These are phyloP conservation scores for Gentiana macrophylla DNA, from an alignment of 257 asterid species.

Conservation along the genomic window DNA sequence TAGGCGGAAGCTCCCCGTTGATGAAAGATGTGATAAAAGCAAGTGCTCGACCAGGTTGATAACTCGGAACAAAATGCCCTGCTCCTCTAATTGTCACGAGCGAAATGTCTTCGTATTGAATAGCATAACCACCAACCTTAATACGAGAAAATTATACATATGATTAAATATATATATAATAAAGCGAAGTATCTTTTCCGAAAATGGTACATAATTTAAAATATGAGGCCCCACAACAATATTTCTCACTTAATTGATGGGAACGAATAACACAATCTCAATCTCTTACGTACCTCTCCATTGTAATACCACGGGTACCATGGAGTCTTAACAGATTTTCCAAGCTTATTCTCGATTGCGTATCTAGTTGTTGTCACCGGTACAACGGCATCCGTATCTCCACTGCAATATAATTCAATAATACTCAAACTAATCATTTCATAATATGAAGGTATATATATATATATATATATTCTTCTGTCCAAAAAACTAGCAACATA, in stretches of 20 bases:
- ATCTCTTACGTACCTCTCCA: conserved; percentile 16
- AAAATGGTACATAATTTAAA: no score
- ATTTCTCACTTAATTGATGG: no score
- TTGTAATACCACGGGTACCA: conserved; percentile 37
- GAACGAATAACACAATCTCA: background rate
- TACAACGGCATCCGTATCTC: conserved; percentile 26
- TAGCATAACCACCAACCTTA: conserved; percentile 56
- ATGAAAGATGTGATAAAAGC: conserved; percentile 35
- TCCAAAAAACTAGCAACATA: no score
- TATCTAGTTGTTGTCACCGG: conserved; percentile 36
- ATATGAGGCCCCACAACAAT: no score
- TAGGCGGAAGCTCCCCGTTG: conserved; percentile 44
- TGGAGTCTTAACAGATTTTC: conserved; percentile 18
- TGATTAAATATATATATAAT: no score
- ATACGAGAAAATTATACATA: no score
- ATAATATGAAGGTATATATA: no score
- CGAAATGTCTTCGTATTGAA: conserved; percentile 40
- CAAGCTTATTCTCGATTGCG: conserved; percentile 23
- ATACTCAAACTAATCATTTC: background rate
- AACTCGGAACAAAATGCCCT: no score
- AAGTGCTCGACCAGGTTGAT: conserved; percentile 20
- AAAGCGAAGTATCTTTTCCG: no score
- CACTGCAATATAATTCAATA: conserved; percentile 14
- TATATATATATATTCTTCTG: background rate
- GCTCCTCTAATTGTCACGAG: conserved; percentile 3